Evolutionary conservation across 2,329 filamentous ascomycete species (phyloP), one percentile per base, ranked within the genome.

Genomic region (Colletotrichum chlorophyti): DNA sequence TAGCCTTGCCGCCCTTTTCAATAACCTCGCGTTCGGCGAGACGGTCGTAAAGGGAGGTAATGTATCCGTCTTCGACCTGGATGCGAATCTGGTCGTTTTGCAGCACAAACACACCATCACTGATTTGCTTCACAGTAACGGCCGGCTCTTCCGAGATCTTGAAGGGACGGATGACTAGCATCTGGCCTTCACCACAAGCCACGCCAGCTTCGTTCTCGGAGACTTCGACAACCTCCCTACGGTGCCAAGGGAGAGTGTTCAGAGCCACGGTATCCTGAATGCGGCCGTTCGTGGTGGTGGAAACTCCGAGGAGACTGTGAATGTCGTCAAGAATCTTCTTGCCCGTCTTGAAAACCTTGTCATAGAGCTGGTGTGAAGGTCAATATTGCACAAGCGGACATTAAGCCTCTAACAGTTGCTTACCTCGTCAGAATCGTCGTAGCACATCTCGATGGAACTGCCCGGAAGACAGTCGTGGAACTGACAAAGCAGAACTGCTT

Each of bases 391-490:
- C 37, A 10, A 53, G 7, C 19, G 45, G 5, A 47, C 10, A 19
- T 32, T 5, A 21, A 27, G 21, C 32, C 26, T 37, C 6, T 2
- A n/a, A n/a, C n/a, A n/a, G 6, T 12, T 15, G 40, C 76, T 71
- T 73, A 86, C 84, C 76, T 93, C 84, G 70, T 97, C 90, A 3
- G 93, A 96, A 70, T 99, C 95, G 71, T 96, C 91, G 68, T 98
- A 98, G 73, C 93, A 97, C 93, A 98, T 97, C 73, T 96, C 93
- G 66, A 99, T 98, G 29, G 87, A 91, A 70, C 92, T 97, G 53
- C 95, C 95, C 1, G 95, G 95, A 48, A 99, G 81, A 71, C 95
- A 98, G 71, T 99, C 95, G 65, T 99, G 95, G 81, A 99, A 99
- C 69, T 99, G 95, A 65, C 94, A 98, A 23, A 98, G 84, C 21